phyloP scores from a whole-genome alignment of 148 eudicot species.

The Rhododendron molle region DNA sequence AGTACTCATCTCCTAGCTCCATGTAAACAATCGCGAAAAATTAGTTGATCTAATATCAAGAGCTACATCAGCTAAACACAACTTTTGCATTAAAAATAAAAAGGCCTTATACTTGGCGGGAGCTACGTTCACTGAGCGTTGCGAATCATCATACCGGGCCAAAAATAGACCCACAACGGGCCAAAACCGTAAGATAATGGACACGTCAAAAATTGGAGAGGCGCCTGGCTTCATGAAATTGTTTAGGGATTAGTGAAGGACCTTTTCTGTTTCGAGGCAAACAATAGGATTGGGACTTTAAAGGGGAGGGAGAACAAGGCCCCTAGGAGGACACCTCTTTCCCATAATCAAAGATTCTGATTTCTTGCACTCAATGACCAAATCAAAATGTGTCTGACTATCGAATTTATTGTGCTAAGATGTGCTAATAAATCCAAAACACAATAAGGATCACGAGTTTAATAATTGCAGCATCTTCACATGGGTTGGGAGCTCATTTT shows the following conservation, averaged over 20 bases:
- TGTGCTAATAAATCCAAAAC: neutral
- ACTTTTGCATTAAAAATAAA: too few relatives aligned
- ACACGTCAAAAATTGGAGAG: neutral
- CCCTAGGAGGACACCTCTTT: neutral
- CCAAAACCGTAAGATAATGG: neutral
- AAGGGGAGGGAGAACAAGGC: neutral
- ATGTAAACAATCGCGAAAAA: too few relatives aligned
- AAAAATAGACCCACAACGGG: neutral
- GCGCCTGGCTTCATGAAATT: neutral
- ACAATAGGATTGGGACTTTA: neutral
- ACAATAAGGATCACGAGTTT: neutral
- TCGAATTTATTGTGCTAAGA: neutral
- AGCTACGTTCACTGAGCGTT: too few relatives aligned
- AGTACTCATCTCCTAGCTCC: too few relatives aligned
- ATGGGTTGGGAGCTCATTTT: neutral
- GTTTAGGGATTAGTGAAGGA: neutral
- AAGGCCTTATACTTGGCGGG: too few relatives aligned
- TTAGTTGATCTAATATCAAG: too few relatives aligned
- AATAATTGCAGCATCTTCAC: neutral
- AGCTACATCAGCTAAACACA: too few relatives aligned
- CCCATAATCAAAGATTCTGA: neutral
- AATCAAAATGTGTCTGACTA: neutral
- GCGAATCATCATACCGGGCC: too few relatives aligned
- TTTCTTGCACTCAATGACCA: neutral
- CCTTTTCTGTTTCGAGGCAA: neutral